Evolutionary conservation across 257 asterid genomes (phyloP).

Genomic region (Echium plantagineum): DNA sequence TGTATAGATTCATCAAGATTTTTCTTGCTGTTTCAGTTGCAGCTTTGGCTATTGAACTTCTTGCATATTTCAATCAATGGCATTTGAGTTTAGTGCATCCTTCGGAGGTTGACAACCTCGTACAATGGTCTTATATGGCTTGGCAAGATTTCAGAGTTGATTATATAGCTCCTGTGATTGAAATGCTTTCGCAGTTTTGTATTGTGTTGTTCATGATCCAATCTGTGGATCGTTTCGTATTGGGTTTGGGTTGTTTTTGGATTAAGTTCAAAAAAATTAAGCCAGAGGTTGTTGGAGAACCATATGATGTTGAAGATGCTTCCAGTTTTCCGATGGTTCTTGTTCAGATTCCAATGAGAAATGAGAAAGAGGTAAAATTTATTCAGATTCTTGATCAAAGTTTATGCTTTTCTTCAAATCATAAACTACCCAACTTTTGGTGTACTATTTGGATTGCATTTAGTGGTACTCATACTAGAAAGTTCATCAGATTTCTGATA

Average conservation of each 20-base stretch:
- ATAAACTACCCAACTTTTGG: no score
- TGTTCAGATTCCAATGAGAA: slow-evolving; percentile 94
- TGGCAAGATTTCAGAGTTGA: slow-evolving; percentile 70
- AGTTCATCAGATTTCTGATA: no score
- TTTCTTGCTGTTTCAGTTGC: slow-evolving; percentile 58
- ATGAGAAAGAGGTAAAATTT: slow-evolving; percentile 77
- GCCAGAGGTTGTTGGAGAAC: slow-evolving; percentile 35
- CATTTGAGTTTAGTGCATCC: slow-evolving; percentile 52
- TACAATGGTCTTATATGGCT: slow-evolving; percentile 59
- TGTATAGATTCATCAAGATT: slow-evolving; percentile 56
- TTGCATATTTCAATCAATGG: slow-evolving; percentile 69
- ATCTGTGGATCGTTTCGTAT: slow-evolving; percentile 58
- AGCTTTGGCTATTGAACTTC: slow-evolving; percentile 45
- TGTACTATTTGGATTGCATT: no score
- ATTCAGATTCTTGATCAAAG: neutral
- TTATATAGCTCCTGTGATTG: slow-evolving; percentile 56
- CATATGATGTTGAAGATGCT: slow-evolving; percentile 49
- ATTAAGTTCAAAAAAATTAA: slow-evolving; percentile 47
- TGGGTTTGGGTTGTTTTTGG: slow-evolving; percentile 76
- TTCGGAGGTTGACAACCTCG: slow-evolving; percentile 55
- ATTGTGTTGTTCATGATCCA: slow-evolving; percentile 69
- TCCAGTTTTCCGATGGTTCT: slow-evolving; percentile 72
- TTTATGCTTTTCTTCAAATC: neutral
- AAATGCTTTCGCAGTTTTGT: slow-evolving; percentile 49
- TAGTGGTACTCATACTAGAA: no score